Percentiles rank a stretch among this genome's conserved stretches.
Conservation (phyloP, 2,329 filamentous ascomycete genomes). For the Plenodomus lindquistii region DNA sequence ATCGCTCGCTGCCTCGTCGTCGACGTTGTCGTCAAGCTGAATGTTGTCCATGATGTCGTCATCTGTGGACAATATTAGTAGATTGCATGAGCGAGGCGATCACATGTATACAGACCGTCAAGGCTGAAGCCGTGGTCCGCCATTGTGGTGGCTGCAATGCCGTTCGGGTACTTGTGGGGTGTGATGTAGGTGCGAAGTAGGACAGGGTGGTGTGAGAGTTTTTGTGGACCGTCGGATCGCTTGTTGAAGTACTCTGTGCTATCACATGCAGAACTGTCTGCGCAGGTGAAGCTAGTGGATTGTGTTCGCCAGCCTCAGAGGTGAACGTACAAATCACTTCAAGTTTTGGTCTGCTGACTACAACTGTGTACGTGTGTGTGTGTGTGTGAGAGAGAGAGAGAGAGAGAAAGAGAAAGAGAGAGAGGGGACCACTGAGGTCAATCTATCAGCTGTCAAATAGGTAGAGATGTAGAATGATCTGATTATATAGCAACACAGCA, state of each 20-base stretch:
- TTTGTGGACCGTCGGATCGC: not conserved
- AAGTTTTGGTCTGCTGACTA: not conserved
- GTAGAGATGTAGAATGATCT: not conserved
- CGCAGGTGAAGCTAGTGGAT: not conserved
- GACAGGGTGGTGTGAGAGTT: not conserved
- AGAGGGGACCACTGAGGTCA: too few relatives aligned
- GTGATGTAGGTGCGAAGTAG: slow-evolving; percentile 1
- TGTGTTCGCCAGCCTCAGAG: not conserved
- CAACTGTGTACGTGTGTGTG: not conserved
- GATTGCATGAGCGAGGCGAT: not conserved
- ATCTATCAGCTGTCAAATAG: not conserved
- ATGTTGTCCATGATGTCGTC: slow-evolving; percentile 9
- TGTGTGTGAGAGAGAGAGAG: too few relatives aligned
- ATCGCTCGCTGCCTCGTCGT: slow-evolving; percentile 7
- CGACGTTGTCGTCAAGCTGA: slow-evolving; percentile 6
- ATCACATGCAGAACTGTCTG: not conserved
- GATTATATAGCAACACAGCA: not conserved
- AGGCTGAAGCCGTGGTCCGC: slow-evolving; percentile 13
- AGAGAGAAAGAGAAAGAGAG: not conserved
- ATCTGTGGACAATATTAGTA: slow-evolving; percentile 10
- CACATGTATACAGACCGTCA: slow-evolving; percentile 12
- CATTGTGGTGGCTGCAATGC: slow-evolving; percentile 12
- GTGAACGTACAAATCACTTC: not conserved
- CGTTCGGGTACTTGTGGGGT: not conserved
- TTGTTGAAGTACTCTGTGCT: not conserved